Base-by-base conservation (phyloP, 169 alveolate species). In the Cryptosporidium meleagridis region DNA sequence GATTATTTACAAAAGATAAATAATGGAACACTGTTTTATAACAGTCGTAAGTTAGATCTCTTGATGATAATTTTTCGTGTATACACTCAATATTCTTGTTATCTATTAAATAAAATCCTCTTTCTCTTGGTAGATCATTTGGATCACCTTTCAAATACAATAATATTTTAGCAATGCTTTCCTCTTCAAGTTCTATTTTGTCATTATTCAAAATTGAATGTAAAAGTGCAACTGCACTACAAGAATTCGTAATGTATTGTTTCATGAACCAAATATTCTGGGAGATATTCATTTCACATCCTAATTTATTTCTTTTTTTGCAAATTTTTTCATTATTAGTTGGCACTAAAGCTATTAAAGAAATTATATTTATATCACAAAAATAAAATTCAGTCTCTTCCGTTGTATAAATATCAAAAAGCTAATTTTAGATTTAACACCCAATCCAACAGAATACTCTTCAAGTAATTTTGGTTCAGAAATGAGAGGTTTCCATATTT, bases 171-270 rank as follows among this genome's bases (percentile, higher is more conserved):
- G 59, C 59, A 14, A 75, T 52, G n/a, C 86, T 75, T 21, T 44
- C 72, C 8, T 75, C 59, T 61, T 53, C n/a, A 5, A 75, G 29
- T 21, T 75, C 41, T 8, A 75, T 58, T 9, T 31, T 1, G 10
- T 75, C n/a, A 55, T 72, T 72, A 52, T 75, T 58, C 29, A 75
- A n/a, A 29, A 75, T 35, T 29, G 86, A 75, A 35, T 75, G 73
- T 18, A 75, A 33, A 23, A 75, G 71, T 9, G 86, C 86, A 16
- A 75, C 26, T 9, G 16, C 44, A 59, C 86, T 71, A 14, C 86
- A 75, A 41, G 86, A 53, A 37, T 75, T 75, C 37, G 12, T 21
- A 12, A 75, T 68, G 59, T 35, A 53, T 6, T 75, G 86, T 52
- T 39, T 75, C 86, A 75, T 75, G n/a, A 75, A 75, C 86, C 73